Conservation (phyloP, 441 rosid species). For the Iberis amara region DNA sequence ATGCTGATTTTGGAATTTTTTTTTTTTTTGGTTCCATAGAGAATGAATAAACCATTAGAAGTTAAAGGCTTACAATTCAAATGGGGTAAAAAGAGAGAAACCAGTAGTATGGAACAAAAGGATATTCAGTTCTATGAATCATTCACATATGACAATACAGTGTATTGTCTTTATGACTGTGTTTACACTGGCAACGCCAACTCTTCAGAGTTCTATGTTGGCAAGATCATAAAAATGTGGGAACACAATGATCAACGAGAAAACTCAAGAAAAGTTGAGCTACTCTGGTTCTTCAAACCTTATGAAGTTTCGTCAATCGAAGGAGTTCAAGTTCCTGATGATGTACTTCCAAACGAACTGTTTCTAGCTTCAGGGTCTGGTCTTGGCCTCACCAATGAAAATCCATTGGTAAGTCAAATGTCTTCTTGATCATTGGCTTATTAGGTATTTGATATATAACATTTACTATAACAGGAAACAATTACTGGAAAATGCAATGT, state of each 20-base stretch:
- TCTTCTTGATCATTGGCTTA: background rate
- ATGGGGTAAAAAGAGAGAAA: conserved; percentile 63
- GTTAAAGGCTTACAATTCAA: conserved; percentile 40
- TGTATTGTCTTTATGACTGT: conserved; percentile 56
- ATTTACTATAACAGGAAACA: conserved; percentile 46
- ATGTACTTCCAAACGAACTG: conserved; percentile 44
- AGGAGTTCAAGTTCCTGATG: conserved; percentile 26
- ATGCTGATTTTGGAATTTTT: background rate
- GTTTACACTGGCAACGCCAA: conserved; percentile 39
- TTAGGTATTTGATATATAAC: conserved; percentile 8
- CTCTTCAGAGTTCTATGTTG: conserved; percentile 45
- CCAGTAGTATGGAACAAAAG: conserved; percentile 42
- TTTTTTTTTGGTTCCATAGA: conserved; percentile 15
- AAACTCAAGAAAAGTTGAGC: conserved; percentile 44
- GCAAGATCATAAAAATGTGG: conserved; percentile 62
- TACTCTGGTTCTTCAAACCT: conserved; percentile 70
- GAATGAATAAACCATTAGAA: conserved; percentile 39
- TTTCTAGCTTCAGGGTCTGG: conserved; percentile 79
- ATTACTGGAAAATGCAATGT: conserved; percentile 74
- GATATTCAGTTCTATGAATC: conserved; percentile 60
- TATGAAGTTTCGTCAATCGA: conserved; percentile 40
- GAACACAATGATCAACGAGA: conserved; percentile 36
- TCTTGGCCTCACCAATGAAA: conserved; percentile 59
- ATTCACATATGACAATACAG: conserved; percentile 48
- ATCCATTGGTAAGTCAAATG: conserved; percentile 55